A percentile compares a stretch with the other conserved stretches of the same genome.
Conservation (phyloP, 2,329 filamentous ascomycete species). For the Colletotrichum tanaceti region DNA sequence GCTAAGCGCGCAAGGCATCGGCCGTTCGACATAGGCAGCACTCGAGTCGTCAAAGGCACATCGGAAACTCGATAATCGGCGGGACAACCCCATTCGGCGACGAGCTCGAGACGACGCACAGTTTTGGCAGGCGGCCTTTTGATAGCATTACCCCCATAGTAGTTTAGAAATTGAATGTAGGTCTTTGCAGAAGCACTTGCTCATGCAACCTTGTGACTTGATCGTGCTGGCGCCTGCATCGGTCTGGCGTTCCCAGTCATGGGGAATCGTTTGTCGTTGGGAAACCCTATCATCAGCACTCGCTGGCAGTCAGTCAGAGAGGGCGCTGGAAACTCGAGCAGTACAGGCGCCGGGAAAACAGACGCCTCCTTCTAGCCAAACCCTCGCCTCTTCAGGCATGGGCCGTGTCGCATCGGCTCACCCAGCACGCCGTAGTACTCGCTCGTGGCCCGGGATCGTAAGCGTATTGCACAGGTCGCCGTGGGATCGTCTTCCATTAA, state of each 20-base stretch:
- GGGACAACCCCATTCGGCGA: slow-evolving; percentile 16
- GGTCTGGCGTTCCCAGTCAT: background rate
- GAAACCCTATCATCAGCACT: background rate
- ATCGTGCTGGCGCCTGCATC: background rate
- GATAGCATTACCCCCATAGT: slow-evolving; percentile 33
- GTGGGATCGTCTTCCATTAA: background rate
- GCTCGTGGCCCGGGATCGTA: too few relatives aligned
- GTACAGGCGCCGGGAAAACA: background rate
- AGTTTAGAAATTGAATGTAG: slow-evolving; percentile 40
- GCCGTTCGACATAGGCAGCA: slow-evolving; percentile 30
- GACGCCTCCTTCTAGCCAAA: background rate
- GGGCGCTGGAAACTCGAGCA: background rate
- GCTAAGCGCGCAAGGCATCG: slow-evolving; percentile 20
- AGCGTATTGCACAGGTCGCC: background rate
- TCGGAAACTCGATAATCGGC: slow-evolving; percentile 20
- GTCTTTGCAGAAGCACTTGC: slow-evolving; percentile 17
- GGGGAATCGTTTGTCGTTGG: background rate
- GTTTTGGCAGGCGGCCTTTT: slow-evolving; percentile 32
- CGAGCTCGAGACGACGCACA: slow-evolving; percentile 20
- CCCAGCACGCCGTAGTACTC: background rate
- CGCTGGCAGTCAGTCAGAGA: background rate
- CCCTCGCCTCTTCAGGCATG: background rate
- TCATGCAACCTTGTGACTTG: too few relatives aligned
- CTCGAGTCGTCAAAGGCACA: slow-evolving; percentile 21
- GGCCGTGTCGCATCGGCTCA: background rate